Base-by-base conservation (phyloP, 306 rosid genomes). In the Canavalia ensiformis region DNA sequence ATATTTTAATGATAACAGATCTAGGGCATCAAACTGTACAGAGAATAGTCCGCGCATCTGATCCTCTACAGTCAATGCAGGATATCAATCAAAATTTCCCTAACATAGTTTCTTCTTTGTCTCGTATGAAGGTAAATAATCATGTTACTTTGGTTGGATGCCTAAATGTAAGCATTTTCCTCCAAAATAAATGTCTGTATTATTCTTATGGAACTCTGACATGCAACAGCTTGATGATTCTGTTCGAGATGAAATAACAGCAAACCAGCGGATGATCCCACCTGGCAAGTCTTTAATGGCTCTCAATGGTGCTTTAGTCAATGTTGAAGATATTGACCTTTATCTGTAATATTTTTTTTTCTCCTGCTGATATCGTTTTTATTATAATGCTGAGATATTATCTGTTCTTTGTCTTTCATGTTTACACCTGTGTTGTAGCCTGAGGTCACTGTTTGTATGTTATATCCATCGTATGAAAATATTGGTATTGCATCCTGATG, bases 281-380 rank as follows among this genome's bases (percentile, higher is more conserved):
- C 97, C 99, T 85, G 99, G 99, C 87, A 95, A 95, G 92, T 95
- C 98, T 76, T 90, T 95, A 87, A 93, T 95, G 96, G 99, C 98
- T 79, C 69, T 95, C 87, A 95, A 95, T 75, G 98, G 99, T 77
- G 99, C 97, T 88, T 86, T 95, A 87, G 71, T 95, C 98, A 95
- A 87, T 88, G 91, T 93, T 1, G 99, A 95, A 76, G 99, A 95
- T 83, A 73, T 93, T 84, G 99, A 95, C 92, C 98, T 95, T 74
- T 87, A 93, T 86, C 86, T 89, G 99, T 95, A 95, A 93, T 92
- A 79, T 63, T 78, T 86, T 75, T 18, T 63, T 88, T 83, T 50
- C 89, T 86, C 83, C 76, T 56, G 56, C 76, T 84, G 86, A 79
- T 74, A 74, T 66, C 62, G 63, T 81, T 83, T 80, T 71, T 51